Base-by-base conservation (phyloP, 352 stramenopile genomes). In the Phytophthora megakarya region DNA sequence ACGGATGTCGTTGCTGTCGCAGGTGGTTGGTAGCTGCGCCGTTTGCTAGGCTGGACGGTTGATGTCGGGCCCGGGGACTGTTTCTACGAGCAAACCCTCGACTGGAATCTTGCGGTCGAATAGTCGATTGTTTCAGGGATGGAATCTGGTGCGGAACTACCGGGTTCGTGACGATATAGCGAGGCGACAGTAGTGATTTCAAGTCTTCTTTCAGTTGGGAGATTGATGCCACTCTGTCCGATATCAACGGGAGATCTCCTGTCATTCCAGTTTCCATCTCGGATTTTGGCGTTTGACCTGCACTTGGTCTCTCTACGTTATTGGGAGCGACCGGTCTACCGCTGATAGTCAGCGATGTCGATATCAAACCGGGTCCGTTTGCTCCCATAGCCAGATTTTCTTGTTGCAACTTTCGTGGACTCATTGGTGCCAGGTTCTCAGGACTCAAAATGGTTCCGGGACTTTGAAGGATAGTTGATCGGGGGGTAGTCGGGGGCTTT, bases 161-260 rank as follows among this genome's bases (percentile, higher is more conserved):
- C 1, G 52, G 60, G 35, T 67, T 52, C 9, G 53, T 18, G 23
- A 73, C 35, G 23, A 70, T 51, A 13, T 73, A 73, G 1, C 61
- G 53, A 25, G 66, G 61, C 38, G 66, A 70, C 9, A 67, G 43
- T 33, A 70, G 26, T 16, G 59, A 47, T 61, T 69, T 69, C 13
- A 70, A 45, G 25, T 70, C 65, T 5, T 61, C 37, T 22, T 46
- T 68, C 33, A 33, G 32, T 21, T 47, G 61, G 15, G 33, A 47
- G 21, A 26, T 6, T 19, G 19, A 33, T 44, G 23, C 40, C 11
- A 32, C 15, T 26, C 40, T 40, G 13, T 51, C 30, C 1, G 9
- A 22, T 43, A 23, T 19, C n/a, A 16, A 16, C 12, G 15, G 25
- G 3, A 26, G 3, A 0, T 57, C 35, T 18, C 5, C 23, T 9